phyloP scores from a whole-genome alignment of 306 rosid species.

The Dalbergia oliveri region DNA sequence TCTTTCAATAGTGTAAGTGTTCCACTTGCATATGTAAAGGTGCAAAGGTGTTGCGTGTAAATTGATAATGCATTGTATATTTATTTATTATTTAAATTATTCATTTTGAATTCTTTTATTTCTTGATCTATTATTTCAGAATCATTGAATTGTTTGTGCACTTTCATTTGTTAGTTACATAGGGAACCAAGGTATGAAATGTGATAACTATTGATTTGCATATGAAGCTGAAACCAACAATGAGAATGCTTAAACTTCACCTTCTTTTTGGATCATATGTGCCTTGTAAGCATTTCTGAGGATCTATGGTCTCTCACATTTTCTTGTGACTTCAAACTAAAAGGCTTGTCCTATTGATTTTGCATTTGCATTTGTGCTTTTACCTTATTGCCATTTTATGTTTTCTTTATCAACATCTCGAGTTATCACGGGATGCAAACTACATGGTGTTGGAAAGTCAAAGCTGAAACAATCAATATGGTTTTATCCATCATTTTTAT shows the following conservation, averaged over 20 bases:
- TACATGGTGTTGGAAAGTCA: conserved; percentile 88
- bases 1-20: too few species aligned
- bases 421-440: conserved; percentile 95
- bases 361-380: conserved; percentile 21
- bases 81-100: too few species aligned
- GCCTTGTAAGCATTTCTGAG: conserved; percentile 70
- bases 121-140: too few species aligned
- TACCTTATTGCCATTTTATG: conserved; percentile 33
- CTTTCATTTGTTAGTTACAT: conserved; percentile 47
- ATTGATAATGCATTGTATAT: too few species aligned
- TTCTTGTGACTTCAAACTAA: conserved; percentile 4
- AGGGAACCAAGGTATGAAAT: conserved; percentile 92
- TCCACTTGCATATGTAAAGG: too few species aligned
- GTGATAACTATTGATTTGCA: conserved; percentile 95
- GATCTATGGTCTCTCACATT: conserved; percentile 5
- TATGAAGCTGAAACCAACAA: conserved; percentile 91
- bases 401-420: conserved; percentile 74
- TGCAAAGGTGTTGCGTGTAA: too few species aligned
- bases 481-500: conserved; percentile 18
- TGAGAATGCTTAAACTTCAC: conserved; percentile 81
- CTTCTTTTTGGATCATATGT: too few species aligned
- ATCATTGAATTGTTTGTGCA: too few species aligned
- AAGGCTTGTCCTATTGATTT: conserved; percentile 16
- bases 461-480: conserved; percentile 91
- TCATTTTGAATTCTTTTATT: too few species aligned